Evolutionary conservation across 352 stramenopile species (phyloP), one percentile per base, ranked within the genome.

Genomic region (Globisporangium mamillatum): DNA sequence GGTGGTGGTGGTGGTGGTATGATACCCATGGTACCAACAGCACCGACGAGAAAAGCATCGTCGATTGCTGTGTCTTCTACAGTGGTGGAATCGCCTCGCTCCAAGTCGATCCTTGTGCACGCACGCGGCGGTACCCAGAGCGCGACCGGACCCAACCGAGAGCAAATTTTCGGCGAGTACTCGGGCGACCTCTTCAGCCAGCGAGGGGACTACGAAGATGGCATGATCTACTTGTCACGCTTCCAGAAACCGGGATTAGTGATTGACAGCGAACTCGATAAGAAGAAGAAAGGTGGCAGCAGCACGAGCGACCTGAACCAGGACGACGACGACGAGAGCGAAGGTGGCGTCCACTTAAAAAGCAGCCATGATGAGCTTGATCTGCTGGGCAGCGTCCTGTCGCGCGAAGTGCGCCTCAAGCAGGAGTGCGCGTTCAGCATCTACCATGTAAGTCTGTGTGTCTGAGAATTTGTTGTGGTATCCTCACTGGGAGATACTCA

Each of bases 141-240:
- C 61, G 68, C 44, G 18, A 52, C 70, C n/a, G 66, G 68, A 1
- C 74, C 73, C 8, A 79, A 81, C 54, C 66, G 67, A 7, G 79
- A 90, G 29, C 74, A 77, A 46, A 84, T 92, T 14, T 88, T 94
- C 44, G 69, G 64, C 8, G 76, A 71, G 22, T 97, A 97, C 66
- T 68, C 71, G 4, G 89, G 89, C 5, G 89, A 97, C 63, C 67
- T 96, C 16, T 97, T 97, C 68, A 86, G 79, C 41, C 89, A 95
- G 69, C 84, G 82, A 14, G 88, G 88, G 10, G 88, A 93, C 55
- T 95, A 94, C 62, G 80, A 95, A 62, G 80, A 92, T 63, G 89
- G 88, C 27, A 93, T 97, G 84, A 95, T 95, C 63, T 97, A 97
- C 65, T 55, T 95, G 48, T 94, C 87, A 5, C 83, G 87, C 20